These are phyloP conservation scores for Rhizophagus sp. DNA, from an alignment of 192 early-diverging fungal genomes.

Conservation along the genomic window DNA sequence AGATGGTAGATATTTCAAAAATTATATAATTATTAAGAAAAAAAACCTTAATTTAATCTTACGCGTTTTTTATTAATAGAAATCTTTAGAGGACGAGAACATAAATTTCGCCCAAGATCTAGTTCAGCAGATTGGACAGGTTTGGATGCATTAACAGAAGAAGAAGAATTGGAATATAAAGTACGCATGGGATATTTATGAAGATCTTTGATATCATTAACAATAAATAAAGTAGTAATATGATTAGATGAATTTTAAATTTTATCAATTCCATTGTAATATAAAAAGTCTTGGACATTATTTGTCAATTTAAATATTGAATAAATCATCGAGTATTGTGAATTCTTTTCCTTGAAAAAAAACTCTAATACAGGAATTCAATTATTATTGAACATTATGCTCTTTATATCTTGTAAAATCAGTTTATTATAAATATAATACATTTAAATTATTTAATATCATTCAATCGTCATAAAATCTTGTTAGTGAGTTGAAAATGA, in stretches of 20 bases:
- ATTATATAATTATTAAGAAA: not conserved
- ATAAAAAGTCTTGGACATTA: too few species aligned
- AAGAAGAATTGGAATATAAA: slow-evolving; percentile 28
- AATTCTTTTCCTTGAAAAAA: too few species aligned
- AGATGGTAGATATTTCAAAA: not conserved
- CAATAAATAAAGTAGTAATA: too few species aligned
- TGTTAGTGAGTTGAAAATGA: not conserved
- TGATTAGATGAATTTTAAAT: too few species aligned
- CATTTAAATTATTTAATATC: not conserved
- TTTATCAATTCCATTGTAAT: too few species aligned
- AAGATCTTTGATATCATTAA: too few species aligned
- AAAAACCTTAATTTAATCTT: not conserved
- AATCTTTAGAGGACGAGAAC: slow-evolving; percentile 2
- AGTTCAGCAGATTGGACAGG: slow-evolving; percentile 24
- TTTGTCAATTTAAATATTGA: too few species aligned
- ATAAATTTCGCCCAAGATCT: not conserved
- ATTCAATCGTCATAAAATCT: not conserved
- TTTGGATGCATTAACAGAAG: slow-evolving; percentile 12
- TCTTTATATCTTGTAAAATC: not conserved
- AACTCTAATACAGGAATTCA: too few species aligned
- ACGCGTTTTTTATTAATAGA: not conserved
- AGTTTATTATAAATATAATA: not conserved
- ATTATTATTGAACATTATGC: too few species aligned
- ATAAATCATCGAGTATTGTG: too few species aligned
- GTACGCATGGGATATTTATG: slow-evolving; percentile 3